Evolutionary conservation across 345 rosid genomes (phyloP), one percentile per base, ranked within the genome.

Genomic region (Melastoma malabathricum): DNA sequence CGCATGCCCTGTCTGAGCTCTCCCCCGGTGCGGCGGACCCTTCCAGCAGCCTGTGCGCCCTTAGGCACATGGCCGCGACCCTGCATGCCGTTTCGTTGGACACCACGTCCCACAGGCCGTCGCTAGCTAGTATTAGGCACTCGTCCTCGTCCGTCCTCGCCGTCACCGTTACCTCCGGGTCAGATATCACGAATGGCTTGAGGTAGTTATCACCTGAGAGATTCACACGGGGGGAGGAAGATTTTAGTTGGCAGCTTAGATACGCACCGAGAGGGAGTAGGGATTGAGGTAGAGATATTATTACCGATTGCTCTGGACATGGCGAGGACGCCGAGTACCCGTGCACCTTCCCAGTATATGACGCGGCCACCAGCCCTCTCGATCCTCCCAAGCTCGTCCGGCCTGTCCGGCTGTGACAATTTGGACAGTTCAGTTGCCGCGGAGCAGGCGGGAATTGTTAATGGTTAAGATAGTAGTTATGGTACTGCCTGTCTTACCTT

Each of bases 281-380:
- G 38, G 41, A 5, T 18, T 2, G 27, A 10, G 20, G 64, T 74
- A 18, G 43, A 34, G 44, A 51, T 12, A 27, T 34, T 15, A 18
- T 50, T 20, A 51, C 54, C 90, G 6, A 80, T 83, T 15, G 93
- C 93, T 60, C 93, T 67, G 0, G 88, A 80, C 84, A 80, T 83
- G 10, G 93, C 83, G 18, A 83, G 68, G 22, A 83, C 81, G 2
- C 93, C 93, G 0, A 78, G 80, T 16, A 83, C 92, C 12, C 92
- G 66, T 3, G 92, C 63, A 3, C 82, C 78, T 14, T 83, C 94
- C 97, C 97, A 88, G 54, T 80, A 84, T 4, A 88, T 84, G 2
- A 88, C 94, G 3, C 90, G 83, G 46, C 97, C 97, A 0, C 94
- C 94, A 0, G 88, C 92, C 44, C 58, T 65, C 34, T 88, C 65